Conservation (phyloP, 805 yeast genomes). For the Metschnikowia gelsemii region DNA sequence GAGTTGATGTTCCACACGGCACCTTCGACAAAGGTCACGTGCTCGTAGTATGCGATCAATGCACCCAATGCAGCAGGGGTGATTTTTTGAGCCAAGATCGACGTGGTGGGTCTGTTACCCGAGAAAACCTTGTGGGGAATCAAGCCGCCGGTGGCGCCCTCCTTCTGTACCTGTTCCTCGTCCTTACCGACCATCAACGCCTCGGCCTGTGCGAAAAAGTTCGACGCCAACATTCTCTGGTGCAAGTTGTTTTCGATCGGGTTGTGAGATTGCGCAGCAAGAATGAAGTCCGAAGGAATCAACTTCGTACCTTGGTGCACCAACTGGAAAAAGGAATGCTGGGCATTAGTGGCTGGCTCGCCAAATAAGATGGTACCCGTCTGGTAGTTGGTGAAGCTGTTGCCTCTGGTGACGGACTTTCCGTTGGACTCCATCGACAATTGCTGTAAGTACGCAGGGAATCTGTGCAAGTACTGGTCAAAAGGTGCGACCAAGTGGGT, state of each 20-base stretch:
- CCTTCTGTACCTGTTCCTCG: constrained; percentile 76
- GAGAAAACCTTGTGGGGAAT: constrained; percentile 95
- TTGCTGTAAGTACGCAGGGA: constrained; percentile 99
- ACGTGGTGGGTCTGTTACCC: constrained; percentile 99
- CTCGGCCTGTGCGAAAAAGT: constrained; percentile 97
- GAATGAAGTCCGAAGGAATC: constrained; percentile 94
- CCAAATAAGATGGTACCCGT: constrained; percentile 96
- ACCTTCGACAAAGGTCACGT: constrained; percentile 95
- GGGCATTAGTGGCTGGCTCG: constrained; percentile 98
- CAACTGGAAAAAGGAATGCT: constrained; percentile 98
- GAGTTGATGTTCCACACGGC: constrained; percentile 99
- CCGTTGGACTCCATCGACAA: constrained; percentile 99
- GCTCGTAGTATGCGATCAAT: constrained; percentile 96
- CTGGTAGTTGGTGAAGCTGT: constrained; percentile 87
- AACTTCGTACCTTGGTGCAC: constrained; percentile 98
- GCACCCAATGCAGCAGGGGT: constrained; percentile 97
- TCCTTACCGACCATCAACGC: constrained; percentile 96
- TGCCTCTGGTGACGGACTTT: constrained; percentile 92
- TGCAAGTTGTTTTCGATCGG: constrained; percentile 92
- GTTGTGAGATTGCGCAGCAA: constrained; percentile 97
- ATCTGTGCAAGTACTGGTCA: constrained; percentile 97
- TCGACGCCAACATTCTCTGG: constrained; percentile 98
- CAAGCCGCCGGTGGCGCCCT: constrained; percentile 82
- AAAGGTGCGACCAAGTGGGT: constrained; percentile 98
- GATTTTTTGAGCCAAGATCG: constrained; percentile 90